phyloP scores from a whole-genome alignment of 495 filamentous ascomycete species.

The Cercophora newfieldiana region DNA sequence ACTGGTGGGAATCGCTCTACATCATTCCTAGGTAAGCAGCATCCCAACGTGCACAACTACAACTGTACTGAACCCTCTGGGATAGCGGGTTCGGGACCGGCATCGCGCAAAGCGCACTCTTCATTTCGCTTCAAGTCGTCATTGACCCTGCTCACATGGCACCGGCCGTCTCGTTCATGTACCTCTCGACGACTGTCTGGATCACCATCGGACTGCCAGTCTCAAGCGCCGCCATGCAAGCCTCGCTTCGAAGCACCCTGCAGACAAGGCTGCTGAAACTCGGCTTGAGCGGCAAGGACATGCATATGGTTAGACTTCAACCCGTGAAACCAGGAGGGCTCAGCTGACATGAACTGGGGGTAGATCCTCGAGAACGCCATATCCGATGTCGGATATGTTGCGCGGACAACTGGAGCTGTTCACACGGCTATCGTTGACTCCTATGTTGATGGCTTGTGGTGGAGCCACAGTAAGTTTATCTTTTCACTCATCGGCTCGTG shows the following conservation, averaged over 20 bases:
- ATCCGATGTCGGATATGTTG: slow-evolving; percentile 54
- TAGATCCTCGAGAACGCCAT: slow-evolving; percentile 41
- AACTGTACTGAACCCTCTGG: slow-evolving; percentile 2
- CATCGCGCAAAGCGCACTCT: slow-evolving; percentile 52
- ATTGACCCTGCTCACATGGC: slow-evolving; percentile 54
- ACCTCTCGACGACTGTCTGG: slow-evolving; percentile 51
- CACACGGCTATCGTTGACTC: slow-evolving; percentile 31
- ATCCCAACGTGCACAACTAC: slow-evolving; percentile 30
- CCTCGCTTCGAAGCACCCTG: slow-evolving; percentile 30
- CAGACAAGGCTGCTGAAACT: slow-evolving; percentile 25
- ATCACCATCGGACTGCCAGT: slow-evolving; percentile 54
- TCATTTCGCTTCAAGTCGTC: slow-evolving; percentile 57
- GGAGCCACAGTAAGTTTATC: slow-evolving; percentile 36
- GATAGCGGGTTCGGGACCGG: slow-evolving; percentile 54
- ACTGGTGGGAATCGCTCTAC: slow-evolving; percentile 61
- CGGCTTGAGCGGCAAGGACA: slow-evolving; percentile 25
- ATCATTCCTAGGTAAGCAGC: slow-evolving; percentile 58
- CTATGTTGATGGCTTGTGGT: slow-evolving; percentile 43
- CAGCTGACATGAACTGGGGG: background rate
- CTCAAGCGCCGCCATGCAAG: slow-evolving; percentile 47
- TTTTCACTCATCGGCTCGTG: background rate
- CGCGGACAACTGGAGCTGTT: slow-evolving; percentile 41
- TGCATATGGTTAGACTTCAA: slow-evolving; percentile 25
- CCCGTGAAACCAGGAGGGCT: background rate
- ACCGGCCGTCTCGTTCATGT: slow-evolving; percentile 56